phyloP scores from a whole-genome alignment of 306 rosid genomes.

The Inga oerstediana region DNA sequence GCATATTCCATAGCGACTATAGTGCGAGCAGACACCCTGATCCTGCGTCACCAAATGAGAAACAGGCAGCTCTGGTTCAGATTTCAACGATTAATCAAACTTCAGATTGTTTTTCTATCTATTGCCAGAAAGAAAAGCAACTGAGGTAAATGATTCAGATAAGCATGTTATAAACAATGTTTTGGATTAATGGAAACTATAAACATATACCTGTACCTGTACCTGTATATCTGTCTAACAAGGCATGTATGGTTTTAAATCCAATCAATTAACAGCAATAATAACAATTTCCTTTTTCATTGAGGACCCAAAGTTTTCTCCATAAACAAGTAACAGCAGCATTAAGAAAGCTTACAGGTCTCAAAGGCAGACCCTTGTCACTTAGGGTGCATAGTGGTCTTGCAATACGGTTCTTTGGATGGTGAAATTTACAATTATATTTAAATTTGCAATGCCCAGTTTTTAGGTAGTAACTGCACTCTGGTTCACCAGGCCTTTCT shows the following conservation, averaged over 20 bases:
- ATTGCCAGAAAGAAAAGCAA: conserved; percentile 12
- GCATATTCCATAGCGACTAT: conserved; percentile 91
- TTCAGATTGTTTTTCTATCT: not conserved
- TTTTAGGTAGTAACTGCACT: conserved; percentile 82
- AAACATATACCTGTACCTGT: not conserved
- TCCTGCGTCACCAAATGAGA: conserved; percentile 57
- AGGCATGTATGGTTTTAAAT: not conserved
- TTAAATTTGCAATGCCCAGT: conserved; percentile 87
- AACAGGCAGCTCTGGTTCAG: conserved; percentile 8
- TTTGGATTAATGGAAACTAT: not conserved
- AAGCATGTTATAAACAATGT: not conserved
- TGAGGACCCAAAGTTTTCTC: not conserved
- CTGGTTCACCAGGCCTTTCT: conserved; percentile 95
- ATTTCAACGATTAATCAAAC: conserved; percentile 19
- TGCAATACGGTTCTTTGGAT: conserved; percentile 69
- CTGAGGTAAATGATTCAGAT: not conserved
- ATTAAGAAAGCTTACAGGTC: conserved; percentile 70
- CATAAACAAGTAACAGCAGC: conserved; percentile 14
- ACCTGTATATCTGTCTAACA: not conserved
- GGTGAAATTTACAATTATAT: conserved; percentile 89
- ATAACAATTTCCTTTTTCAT: not conserved
- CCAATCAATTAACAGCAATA: not conserved
- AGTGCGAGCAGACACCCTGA: conserved; percentile 71
- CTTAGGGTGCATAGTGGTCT: conserved; percentile 59
- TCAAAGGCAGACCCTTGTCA: conserved; percentile 92